Evolutionary conservation across 1,139 yeast species (phyloP), one percentile per base, ranked within the genome.

Genomic region (Magnusiomyces suaveolens): DNA sequence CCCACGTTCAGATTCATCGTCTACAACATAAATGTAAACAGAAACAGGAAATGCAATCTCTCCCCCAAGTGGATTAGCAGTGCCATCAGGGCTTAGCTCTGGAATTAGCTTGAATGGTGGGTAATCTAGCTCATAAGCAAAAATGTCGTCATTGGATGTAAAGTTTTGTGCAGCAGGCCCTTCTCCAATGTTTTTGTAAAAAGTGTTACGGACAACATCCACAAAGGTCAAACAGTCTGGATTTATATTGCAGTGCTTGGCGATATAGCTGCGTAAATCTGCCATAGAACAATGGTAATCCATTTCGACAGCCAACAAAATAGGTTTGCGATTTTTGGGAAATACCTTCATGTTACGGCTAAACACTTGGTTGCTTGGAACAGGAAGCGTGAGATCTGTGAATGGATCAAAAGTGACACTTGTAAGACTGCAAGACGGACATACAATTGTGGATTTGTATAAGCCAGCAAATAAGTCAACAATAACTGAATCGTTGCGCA

Each of bases 341-440:
- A 90, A 78, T 25, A 88, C 72, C 1, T 78, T 74, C 48, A 90
- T 75, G 16, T 79, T 79, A 50, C 82, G 84, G 41, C 75, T 72
- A 96, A 97, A 90, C 56, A 79, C 76, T 51, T 82, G 80, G 52
- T 81, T 81, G 14, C 85, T 81, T 0, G 97, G 97, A 48, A 92
- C 72, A 0, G 97, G 97, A 50, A 92, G 72, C 0, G 98, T 90
- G 60, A 92, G 72, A 65, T 89, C 97, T 72, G 83, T 87, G 66
- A 83, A 92, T 0, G 98, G 98, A 66, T 92, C 98, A 71, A 90
- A 92, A 0, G 97, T 90, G 26, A 90, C 78, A 32, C 96, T 86
- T 2, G 87, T 81, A 61, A 85, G 85, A 12, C 77, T 68, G 69
- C 98, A 92, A 23, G 73, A 82, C 0, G 98, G 97, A 65, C 98